Percentiles rank a stretch among this genome's conserved stretches.
Conservation (phyloP, 371 early-diverging fungal genomes). For the Blakeslea trispora region DNA sequence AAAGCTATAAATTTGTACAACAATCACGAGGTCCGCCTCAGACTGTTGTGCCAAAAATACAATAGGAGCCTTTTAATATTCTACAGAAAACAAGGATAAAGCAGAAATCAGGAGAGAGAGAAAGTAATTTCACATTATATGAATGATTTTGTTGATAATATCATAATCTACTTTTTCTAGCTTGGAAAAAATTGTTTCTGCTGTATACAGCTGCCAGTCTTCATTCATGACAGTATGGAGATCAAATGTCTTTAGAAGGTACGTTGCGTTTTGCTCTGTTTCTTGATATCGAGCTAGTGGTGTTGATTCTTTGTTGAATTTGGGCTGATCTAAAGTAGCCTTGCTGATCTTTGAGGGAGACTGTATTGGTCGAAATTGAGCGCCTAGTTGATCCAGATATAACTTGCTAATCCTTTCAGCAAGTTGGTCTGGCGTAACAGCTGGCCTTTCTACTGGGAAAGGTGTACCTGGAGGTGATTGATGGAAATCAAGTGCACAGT, state of each 20-base stretch:
- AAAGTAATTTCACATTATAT: too few relatives aligned
- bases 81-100: too few relatives aligned
- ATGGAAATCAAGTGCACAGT: too few relatives aligned
- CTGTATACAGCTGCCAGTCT: neutral
- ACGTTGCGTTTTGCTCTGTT: neutral
- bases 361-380: slow-evolving; percentile 17
- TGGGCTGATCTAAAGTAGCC: neutral
- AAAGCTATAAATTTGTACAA: too few relatives aligned
- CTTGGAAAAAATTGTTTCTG: too few relatives aligned
- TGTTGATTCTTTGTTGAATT: slow-evolving; percentile 2
- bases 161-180: too few relatives aligned
- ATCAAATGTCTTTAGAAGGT: neutral
- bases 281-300: slow-evolving; percentile 6
- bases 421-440: slow-evolving; percentile 8
- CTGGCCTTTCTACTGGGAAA: neutral
- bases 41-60: too few relatives aligned
- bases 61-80: too few relatives aligned
- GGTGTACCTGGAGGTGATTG: neutral
- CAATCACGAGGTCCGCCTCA: too few relatives aligned
- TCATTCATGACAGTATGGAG: neutral
- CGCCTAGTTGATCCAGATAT: slow-evolving; percentile 22
- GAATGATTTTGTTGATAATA: too few relatives aligned
- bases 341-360: neutral
- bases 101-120: too few relatives aligned
- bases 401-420: slow-evolving; percentile 22